These are phyloP conservation scores for Cladosporium sp. DNA, from an alignment of 2,329 filamentous ascomycete genomes.

Conservation along the genomic window DNA sequence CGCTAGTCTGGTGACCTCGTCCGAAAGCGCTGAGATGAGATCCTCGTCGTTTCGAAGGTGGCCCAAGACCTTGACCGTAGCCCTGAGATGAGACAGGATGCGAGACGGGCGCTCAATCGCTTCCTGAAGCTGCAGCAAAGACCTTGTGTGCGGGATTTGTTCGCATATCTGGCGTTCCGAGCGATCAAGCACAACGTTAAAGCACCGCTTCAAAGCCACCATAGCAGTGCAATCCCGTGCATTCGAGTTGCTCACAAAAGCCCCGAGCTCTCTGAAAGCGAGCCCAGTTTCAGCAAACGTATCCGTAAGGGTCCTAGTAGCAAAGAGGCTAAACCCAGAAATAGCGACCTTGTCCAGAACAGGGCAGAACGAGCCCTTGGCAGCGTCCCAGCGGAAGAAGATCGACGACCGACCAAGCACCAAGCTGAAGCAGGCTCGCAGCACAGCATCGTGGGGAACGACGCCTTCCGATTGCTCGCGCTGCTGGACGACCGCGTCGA, in stretches of 20 bases:
- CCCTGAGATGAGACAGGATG: constrained; percentile 17
- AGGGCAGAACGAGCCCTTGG: constrained; percentile 47
- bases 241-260: constrained; percentile 8
- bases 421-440: constrained; percentile 56
- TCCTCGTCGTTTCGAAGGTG: constrained; percentile 17
- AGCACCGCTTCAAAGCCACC: constrained; percentile 37
- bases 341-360: constrained; percentile 40
- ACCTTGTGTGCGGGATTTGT: constrained; percentile 23
- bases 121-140: constrained; percentile 37
- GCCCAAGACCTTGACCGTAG: constrained; percentile 10
- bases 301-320: constrained; percentile 48
- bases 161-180: constrained; percentile 36
- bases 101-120: constrained; percentile 35
- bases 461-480: constrained; percentile 38
- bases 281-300: constrained; percentile 36
- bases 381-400: constrained; percentile 58
- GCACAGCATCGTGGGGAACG: constrained; percentile 31
- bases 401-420: constrained; percentile 66
- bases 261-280: constrained; percentile 17
- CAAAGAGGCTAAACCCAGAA: constrained; percentile 45
- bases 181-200: constrained; percentile 34
- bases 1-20: constrained; percentile 14
- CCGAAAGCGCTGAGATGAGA: constrained; percentile 20
- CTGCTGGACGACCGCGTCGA: constrained; percentile 55
- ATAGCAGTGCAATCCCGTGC: constrained; percentile 28